Percentiles rank a stretch among this genome's conserved stretches.
phyloP scores from a whole-genome alignment of 176 grass and related monocot species.

The Musa itinerans region DNA sequence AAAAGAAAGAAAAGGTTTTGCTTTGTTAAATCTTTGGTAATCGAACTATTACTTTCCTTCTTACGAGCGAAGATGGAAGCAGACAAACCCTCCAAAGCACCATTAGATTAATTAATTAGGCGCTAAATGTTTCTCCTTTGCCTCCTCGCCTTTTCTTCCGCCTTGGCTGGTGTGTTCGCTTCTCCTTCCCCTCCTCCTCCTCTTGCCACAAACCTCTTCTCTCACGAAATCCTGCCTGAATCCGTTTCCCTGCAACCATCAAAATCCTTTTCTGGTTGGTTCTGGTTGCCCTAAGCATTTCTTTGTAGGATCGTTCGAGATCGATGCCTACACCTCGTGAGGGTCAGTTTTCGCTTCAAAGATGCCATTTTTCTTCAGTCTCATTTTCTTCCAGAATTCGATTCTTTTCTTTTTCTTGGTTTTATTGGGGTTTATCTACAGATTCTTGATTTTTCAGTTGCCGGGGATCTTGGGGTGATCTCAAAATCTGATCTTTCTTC shows the following conservation, averaged over 20 bases:
- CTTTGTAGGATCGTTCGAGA: background rate
- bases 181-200: background rate
- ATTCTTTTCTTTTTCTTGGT: slow-evolving; percentile 11
- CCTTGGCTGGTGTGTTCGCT: slow-evolving; percentile 1
- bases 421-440: background rate
- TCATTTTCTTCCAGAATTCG: slow-evolving; percentile 10
- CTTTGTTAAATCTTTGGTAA: background rate
- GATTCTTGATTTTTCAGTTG: background rate
- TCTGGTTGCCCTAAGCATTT: background rate
- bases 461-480: background rate
- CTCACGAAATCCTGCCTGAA: background rate
- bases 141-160: background rate
- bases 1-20: background rate
- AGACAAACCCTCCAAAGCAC: background rate
- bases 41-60: background rate
- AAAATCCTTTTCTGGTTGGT: background rate
- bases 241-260: background rate
- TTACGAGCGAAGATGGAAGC: background rate
- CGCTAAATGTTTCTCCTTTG: background rate
- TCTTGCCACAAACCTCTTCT: slow-evolving; percentile 1
- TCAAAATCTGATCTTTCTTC: slow-evolving; percentile 8
- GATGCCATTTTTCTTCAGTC: background rate
- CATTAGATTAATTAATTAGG: background rate
- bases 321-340: slow-evolving; percentile 1
- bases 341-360: slow-evolving; percentile 9